Conservation (phyloP, 192 early-diverging fungal genomes). For the Coemansia sp. region DNA sequence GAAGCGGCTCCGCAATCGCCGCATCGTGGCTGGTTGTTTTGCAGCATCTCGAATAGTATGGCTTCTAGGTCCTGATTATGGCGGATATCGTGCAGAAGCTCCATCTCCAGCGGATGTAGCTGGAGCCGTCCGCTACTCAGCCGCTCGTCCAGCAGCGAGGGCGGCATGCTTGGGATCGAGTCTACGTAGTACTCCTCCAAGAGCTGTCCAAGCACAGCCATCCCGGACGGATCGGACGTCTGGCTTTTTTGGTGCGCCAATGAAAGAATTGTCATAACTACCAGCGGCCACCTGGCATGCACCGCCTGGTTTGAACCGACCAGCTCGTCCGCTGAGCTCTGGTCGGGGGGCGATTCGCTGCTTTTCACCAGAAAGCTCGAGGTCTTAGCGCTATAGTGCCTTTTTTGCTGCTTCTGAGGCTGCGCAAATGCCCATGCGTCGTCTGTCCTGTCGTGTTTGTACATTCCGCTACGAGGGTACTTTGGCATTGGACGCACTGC, state of each 20-base stretch:
- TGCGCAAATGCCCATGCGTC: constrained; percentile 43
- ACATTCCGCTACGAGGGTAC: constrained; percentile 43
- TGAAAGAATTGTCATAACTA: constrained; percentile 20
- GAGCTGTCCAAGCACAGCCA: constrained; percentile 21
- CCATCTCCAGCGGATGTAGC: constrained; percentile 35
- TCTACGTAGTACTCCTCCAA: constrained; percentile 45
- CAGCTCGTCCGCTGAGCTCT: not conserved
- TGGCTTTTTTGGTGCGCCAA: constrained; percentile 9
- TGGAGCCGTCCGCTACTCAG: constrained; percentile 18
- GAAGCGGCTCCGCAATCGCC: constrained; percentile 7
- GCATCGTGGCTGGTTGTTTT: not conserved
- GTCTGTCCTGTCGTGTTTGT: constrained; percentile 19
- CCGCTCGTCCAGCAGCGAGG: constrained; percentile 32
- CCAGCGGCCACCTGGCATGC: constrained; percentile 11
- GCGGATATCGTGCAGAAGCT: constrained; percentile 42
- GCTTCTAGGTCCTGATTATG: constrained; percentile 28
- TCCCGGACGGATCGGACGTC: not conserved
- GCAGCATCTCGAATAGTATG: constrained; percentile 16
- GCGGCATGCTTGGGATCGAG: constrained; percentile 37
- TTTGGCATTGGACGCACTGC: constrained; percentile 39
- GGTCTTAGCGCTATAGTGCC: not conserved
- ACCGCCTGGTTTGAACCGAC: not conserved
- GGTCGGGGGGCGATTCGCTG: not conserved
- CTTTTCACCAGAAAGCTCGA: no score
- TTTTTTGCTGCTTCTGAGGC: not conserved